Conservation (phyloP, 768 basidiomycete species). For the Amanita polypyramis region DNA sequence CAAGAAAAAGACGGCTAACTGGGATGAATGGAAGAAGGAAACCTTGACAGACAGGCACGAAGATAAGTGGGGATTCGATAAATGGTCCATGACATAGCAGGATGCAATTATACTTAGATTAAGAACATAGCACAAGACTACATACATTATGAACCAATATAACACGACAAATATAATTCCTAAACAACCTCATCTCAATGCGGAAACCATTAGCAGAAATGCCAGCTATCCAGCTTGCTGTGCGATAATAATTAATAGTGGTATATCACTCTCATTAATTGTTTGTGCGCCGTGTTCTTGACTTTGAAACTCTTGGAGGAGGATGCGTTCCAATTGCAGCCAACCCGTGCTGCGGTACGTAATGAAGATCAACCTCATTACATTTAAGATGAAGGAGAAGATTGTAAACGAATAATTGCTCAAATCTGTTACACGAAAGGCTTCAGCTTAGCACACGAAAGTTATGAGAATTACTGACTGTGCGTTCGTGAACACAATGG, state of each 20-base stretch:
- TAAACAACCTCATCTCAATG: constrained; percentile 6
- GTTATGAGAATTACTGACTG: constrained; percentile 47
- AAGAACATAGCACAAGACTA: background rate
- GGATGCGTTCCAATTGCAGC: constrained; percentile 48
- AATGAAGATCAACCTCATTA: constrained; percentile 63
- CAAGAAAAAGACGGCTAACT: constrained; percentile 10
- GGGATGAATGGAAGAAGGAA: constrained; percentile 40
- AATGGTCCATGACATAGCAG: constrained; percentile 25
- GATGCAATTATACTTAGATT: background rate
- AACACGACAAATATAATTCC: constrained; percentile 5
- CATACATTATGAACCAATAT: background rate
- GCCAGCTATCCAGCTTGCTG: background rate
- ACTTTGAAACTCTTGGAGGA: constrained; percentile 40
- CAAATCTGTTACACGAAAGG: constrained; percentile 42
- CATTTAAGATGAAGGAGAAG: constrained; percentile 74
- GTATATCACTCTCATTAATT: constrained; percentile 10
- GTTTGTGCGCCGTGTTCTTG: constrained; percentile 39
- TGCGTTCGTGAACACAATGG: constrained; percentile 84
- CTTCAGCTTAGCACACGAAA: background rate
- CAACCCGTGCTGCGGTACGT: constrained; percentile 69
- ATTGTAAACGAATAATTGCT: constrained; percentile 83
- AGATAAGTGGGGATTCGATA: constrained; percentile 40
- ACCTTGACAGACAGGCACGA: constrained; percentile 18
- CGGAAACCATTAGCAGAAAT: constrained; percentile 7
- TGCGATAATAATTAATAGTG: background rate